A percentile compares a stretch with the other conserved stretches of the same genome.
Evolutionary conservation across 371 early-diverging fungal species (phyloP).

Genomic region (Chytridiales sp.): DNA sequence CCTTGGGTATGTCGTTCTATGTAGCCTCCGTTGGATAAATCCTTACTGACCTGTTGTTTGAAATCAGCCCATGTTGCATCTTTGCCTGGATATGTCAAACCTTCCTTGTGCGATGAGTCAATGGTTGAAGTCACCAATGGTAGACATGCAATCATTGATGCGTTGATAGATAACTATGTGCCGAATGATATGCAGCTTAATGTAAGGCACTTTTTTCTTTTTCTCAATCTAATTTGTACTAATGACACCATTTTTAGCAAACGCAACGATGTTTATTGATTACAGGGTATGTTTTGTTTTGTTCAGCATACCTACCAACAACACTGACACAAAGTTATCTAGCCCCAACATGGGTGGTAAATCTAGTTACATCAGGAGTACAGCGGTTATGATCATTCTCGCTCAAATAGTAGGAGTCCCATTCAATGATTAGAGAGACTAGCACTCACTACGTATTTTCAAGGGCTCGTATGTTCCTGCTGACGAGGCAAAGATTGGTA

Average conservation of each 20-base stretch:
- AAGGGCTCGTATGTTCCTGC: slow-evolving; percentile 83
- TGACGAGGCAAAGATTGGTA: slow-evolving; percentile 73
- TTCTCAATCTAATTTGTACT: not conserved
- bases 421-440: no score
- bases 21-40: not conserved
- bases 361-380: slow-evolving; percentile 74
- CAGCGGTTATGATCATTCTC: slow-evolving; percentile 75
- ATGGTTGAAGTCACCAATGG: slow-evolving; percentile 53
- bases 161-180: slow-evolving; percentile 53
- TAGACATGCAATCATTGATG: slow-evolving; percentile 65
- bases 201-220: slow-evolving; percentile 15
- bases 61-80: slow-evolving; percentile 54
- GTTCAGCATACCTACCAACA: not conserved
- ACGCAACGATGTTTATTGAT: slow-evolving; percentile 35
- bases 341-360: slow-evolving; percentile 89
- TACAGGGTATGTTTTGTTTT: slow-evolving; percentile 31
- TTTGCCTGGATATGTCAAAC: slow-evolving; percentile 70
- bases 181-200: slow-evolving; percentile 67
- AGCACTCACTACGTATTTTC: no score
- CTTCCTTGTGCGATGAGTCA: slow-evolving; percentile 52
- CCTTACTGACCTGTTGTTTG: not conserved
- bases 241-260: slow-evolving; percentile 6
- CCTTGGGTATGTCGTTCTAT: slow-evolving; percentile 43
- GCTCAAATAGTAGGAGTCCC: slow-evolving; percentile 82
- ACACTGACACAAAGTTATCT: not conserved